A percentile compares a stretch with the other conserved stretches of the same genome.
Conservation (phyloP, 352 stramenopile species). For the Pythium aphanidermatum region DNA sequence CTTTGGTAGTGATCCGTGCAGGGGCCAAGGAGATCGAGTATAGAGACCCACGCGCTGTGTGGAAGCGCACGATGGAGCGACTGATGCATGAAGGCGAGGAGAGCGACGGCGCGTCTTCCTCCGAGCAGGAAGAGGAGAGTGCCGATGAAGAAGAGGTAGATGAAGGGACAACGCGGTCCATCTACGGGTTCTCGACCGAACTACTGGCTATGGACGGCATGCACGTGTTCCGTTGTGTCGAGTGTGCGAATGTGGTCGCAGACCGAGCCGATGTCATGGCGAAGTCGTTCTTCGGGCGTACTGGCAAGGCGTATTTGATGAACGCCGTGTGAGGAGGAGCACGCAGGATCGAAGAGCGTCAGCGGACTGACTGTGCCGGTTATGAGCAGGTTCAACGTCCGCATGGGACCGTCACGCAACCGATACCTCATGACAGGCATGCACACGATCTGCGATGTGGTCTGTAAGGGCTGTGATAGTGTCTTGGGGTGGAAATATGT, state of each 20-base stretch:
- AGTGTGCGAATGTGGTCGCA: slow-evolving; percentile 57
- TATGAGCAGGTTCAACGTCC: slow-evolving; percentile 58
- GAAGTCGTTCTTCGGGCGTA: slow-evolving; percentile 74
- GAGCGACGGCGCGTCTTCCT: slow-evolving; percentile 8
- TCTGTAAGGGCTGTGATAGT: slow-evolving; percentile 50
- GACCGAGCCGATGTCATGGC: slow-evolving; percentile 66
- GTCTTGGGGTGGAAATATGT: slow-evolving; percentile 85
- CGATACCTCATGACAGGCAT: slow-evolving; percentile 78
- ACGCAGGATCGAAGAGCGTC: background rate
- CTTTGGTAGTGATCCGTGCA: slow-evolving; percentile 66
- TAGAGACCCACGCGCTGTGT: slow-evolving; percentile 38
- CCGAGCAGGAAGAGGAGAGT: slow-evolving; percentile 16
- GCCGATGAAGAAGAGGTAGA: slow-evolving; percentile 15
- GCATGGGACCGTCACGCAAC: slow-evolving; percentile 45
- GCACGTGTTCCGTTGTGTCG: slow-evolving; percentile 51
- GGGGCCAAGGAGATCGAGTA: slow-evolving; percentile 63
- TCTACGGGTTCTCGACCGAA: slow-evolving; percentile 34
- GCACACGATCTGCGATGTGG: slow-evolving; percentile 70
- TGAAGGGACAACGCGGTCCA: slow-evolving; percentile 15
- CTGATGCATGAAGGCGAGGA: slow-evolving; percentile 11
- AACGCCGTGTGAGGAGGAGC: slow-evolving; percentile 57
- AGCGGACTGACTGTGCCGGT: no score
- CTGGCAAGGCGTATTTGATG: slow-evolving; percentile 70
- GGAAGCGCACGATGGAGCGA: slow-evolving; percentile 25
- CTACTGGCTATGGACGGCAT: slow-evolving; percentile 41